Evolutionary conservation across 164 flowering plant genomes (phyloP).

Genomic region (Vitis rotundifolia): DNA sequence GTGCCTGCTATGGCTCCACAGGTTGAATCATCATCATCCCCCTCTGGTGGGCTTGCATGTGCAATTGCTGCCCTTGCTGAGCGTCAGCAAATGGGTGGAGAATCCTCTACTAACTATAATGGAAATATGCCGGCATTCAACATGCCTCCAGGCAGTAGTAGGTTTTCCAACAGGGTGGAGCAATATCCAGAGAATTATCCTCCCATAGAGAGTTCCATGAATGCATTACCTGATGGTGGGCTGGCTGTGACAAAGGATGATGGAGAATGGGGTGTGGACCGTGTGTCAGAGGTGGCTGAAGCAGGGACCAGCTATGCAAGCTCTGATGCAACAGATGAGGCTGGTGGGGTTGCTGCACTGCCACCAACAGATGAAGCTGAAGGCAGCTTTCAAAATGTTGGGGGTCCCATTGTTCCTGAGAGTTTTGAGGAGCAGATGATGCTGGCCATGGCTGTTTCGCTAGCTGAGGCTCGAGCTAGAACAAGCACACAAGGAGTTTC

Average conservation of each 20-base stretch:
- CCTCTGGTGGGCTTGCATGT: slow-evolving; percentile 91
- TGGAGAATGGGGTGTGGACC: slow-evolving; percentile 46
- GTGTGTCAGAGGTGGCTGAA: slow-evolving; percentile 61
- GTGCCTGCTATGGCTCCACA: slow-evolving; percentile 28
- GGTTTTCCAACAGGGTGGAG: slow-evolving; percentile 26
- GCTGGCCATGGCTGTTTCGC: slow-evolving; percentile 93
- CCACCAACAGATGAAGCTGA: slow-evolving; percentile 30
- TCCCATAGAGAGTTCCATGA: slow-evolving; percentile 29
- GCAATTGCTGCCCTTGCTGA: slow-evolving; percentile 93
- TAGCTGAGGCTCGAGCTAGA: slow-evolving; percentile 76
- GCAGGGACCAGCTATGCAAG: slow-evolving; percentile 68
- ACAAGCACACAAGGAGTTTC: slow-evolving; percentile 51
- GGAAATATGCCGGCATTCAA: slow-evolving; percentile 25
- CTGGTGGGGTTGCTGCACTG: slow-evolving; percentile 21
- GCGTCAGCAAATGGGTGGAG: slow-evolving; percentile 66
- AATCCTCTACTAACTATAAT: slow-evolving; percentile 25
- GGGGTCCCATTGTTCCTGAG: slow-evolving; percentile 65
- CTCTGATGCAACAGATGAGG: slow-evolving; percentile 47
- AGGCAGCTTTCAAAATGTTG: slow-evolving; percentile 28
- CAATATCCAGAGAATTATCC: slow-evolving; percentile 31
- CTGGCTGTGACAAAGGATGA: slow-evolving; percentile 35
- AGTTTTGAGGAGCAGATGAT: slow-evolving; percentile 97
- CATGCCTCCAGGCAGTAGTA: slow-evolving; percentile 34
- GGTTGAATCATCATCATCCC: slow-evolving; percentile 63
- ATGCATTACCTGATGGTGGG: slow-evolving; percentile 28